These are phyloP conservation scores for Pseudopyrenochaeta lycopersici DNA, from an alignment of 2,329 filamentous ascomycete species.

Conservation along the genomic window DNA sequence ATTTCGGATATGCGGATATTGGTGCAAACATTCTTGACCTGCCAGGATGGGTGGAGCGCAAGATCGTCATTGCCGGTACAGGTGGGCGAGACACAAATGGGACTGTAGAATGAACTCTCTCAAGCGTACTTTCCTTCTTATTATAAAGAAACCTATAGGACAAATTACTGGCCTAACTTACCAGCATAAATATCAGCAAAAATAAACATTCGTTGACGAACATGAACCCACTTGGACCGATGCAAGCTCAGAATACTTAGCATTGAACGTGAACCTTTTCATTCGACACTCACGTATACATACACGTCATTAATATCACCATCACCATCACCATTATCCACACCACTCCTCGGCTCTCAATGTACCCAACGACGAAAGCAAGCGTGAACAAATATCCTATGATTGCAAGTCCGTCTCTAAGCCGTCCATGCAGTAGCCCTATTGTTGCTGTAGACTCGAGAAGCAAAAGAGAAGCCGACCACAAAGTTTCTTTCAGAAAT, in stretches of 20 bases:
- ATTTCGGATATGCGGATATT: conserved; percentile 1
- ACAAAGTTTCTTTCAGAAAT: conserved; percentile 10
- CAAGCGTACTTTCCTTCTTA: too few relatives aligned
- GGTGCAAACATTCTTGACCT: background rate
- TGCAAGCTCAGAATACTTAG: too few relatives aligned
- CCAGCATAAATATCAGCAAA: too few relatives aligned
- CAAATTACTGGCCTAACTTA: too few relatives aligned
- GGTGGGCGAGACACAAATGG: background rate
- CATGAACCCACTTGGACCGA: too few relatives aligned
- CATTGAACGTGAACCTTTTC: background rate
- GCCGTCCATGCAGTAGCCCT: conserved; percentile 8
- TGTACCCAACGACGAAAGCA: background rate
- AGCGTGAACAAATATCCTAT: conserved; percentile 1
- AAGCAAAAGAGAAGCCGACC: conserved; percentile 25
- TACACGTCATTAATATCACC: background rate
- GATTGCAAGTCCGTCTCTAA: conserved; percentile 12
- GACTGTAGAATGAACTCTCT: too few relatives aligned
- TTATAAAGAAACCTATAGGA: too few relatives aligned
- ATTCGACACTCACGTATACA: conserved; percentile 9
- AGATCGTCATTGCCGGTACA: background rate
- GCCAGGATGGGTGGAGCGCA: conserved; percentile 1
- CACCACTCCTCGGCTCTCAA: too few relatives aligned
- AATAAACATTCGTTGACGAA: too few relatives aligned
- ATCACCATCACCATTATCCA: too few relatives aligned
- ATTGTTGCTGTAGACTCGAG: conserved; percentile 23